Percentiles rank a stretch among this genome's conserved stretches.
Conservation (phyloP, 306 rosid genomes). For the Boehmeria nivea region DNA sequence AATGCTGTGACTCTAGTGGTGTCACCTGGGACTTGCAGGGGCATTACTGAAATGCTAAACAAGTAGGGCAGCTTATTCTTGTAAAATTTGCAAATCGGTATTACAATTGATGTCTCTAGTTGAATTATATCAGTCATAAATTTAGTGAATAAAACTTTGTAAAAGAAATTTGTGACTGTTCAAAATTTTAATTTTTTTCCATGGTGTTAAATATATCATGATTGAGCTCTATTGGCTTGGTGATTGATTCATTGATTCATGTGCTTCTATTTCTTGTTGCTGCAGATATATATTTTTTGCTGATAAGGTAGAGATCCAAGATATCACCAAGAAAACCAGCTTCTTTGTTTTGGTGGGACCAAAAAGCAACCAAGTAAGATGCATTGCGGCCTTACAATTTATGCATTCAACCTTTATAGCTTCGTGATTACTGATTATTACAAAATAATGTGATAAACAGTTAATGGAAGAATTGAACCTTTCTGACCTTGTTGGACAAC, state of each 20-base stretch:
- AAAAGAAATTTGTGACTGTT: not conserved
- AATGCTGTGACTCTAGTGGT: constrained; percentile 62
- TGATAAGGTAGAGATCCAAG: constrained; percentile 90
- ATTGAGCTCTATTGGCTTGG: no score
- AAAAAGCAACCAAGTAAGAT: constrained; percentile 69
- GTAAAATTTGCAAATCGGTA: no score
- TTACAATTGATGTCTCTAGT: no score
- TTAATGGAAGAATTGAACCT: constrained; percentile 74
- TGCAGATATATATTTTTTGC: constrained; percentile 76
- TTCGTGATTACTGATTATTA: constrained; percentile 21
- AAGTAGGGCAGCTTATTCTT: no score
- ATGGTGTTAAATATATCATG: no score
- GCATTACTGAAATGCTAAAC: constrained; percentile 64
- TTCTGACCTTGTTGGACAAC: constrained; percentile 66
- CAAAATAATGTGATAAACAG: constrained; percentile 29
- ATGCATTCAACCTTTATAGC: constrained; percentile 10
- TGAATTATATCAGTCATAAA: no score
- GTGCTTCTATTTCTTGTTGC: constrained; percentile 8
- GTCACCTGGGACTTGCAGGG: constrained; percentile 54
- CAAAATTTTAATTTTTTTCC: not conserved
- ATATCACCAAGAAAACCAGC: constrained; percentile 71
- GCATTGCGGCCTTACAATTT: not conserved
- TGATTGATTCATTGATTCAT: not conserved
- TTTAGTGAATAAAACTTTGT: no score
- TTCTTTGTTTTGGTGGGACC: constrained; percentile 89